Conservation (phyloP, 1,139 yeast species). For the Saccharomyces pastorianus region DNA sequence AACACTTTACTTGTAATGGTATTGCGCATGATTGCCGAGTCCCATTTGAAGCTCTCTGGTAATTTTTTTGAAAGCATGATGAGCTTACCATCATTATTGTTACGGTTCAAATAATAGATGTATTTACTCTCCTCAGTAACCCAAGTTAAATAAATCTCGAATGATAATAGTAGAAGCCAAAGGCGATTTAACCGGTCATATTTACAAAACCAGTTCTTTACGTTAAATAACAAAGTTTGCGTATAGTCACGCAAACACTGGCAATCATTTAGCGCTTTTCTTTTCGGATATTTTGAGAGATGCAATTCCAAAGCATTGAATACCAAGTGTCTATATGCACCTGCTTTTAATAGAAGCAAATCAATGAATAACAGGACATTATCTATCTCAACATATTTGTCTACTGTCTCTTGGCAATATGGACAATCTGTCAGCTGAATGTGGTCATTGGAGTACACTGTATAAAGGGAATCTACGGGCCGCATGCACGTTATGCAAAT, state of each 20-base stretch:
- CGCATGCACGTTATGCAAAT: slow-evolving; percentile 82
- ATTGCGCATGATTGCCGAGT: background rate
- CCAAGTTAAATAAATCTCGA: slow-evolving; percentile 89
- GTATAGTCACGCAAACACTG: background rate
- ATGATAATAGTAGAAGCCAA: slow-evolving; percentile 59
- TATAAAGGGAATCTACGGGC: slow-evolving; percentile 57
- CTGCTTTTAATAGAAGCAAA: slow-evolving; percentile 71
- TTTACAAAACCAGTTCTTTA: slow-evolving; percentile 21
- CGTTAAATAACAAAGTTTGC: background rate
- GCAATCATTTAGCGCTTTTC: slow-evolving; percentile 6
- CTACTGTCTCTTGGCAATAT: slow-evolving; percentile 67
- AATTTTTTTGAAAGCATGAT: background rate
- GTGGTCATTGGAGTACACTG: slow-evolving; percentile 67
- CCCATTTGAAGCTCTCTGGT: background rate
- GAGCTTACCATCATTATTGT: background rate
- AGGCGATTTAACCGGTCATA: slow-evolving; percentile 38
- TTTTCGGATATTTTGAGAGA: slow-evolving; percentile 11
- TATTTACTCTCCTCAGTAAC: slow-evolving; percentile 69
- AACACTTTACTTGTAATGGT: slow-evolving; percentile 36
- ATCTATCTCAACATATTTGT: slow-evolving; percentile 87
- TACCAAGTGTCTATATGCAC: slow-evolving; percentile 83
- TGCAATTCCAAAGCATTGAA: slow-evolving; percentile 52
- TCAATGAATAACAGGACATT: slow-evolving; percentile 78
- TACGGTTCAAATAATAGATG: slow-evolving; percentile 5
- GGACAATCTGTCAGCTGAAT: slow-evolving; percentile 75